Conservation (phyloP, 768 basidiomycete species). For the Amanita rimosa region DNA sequence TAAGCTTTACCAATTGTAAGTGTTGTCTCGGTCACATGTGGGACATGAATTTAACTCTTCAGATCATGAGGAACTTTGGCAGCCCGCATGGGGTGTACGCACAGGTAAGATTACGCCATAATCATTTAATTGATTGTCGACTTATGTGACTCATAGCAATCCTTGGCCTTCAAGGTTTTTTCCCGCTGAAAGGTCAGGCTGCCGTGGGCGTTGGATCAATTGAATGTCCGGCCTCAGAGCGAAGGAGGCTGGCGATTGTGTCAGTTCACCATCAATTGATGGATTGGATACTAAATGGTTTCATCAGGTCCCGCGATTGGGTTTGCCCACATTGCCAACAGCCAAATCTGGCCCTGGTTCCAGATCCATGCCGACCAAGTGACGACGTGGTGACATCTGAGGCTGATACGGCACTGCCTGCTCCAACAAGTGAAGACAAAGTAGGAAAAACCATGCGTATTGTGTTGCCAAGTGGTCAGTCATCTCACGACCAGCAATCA, state of each 20-base stretch:
- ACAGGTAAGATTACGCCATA: constrained; percentile 45
- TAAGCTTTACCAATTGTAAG: constrained; percentile 82
- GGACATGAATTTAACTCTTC: constrained; percentile 9
- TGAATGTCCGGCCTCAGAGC: constrained; percentile 63
- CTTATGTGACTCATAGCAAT: constrained; percentile 40
- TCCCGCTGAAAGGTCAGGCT: constrained; percentile 79
- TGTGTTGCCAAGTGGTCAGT: neutral
- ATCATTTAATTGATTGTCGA: neutral
- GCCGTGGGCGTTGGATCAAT: constrained; percentile 84
- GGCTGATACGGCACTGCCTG: neutral
- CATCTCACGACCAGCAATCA: neutral
- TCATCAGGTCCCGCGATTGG: constrained; percentile 70
- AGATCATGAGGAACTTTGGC: constrained; percentile 97
- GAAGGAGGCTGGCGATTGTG: constrained; percentile 70
- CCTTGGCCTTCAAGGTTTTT: constrained; percentile 81
- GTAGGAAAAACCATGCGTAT: neutral
- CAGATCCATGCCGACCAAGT: constrained; percentile 37
- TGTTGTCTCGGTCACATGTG: constrained; percentile 2
- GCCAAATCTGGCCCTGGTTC: constrained; percentile 58
- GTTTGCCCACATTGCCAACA: constrained; percentile 62
- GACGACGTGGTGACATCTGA: neutral
- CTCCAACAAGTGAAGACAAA: neutral
- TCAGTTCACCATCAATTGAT: constrained; percentile 24
- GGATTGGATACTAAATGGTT: neutral
- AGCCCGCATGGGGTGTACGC: constrained; percentile 96